These are phyloP conservation scores for Vicia faba DNA, from an alignment of 306 rosid genomes.

Conservation along the genomic window DNA sequence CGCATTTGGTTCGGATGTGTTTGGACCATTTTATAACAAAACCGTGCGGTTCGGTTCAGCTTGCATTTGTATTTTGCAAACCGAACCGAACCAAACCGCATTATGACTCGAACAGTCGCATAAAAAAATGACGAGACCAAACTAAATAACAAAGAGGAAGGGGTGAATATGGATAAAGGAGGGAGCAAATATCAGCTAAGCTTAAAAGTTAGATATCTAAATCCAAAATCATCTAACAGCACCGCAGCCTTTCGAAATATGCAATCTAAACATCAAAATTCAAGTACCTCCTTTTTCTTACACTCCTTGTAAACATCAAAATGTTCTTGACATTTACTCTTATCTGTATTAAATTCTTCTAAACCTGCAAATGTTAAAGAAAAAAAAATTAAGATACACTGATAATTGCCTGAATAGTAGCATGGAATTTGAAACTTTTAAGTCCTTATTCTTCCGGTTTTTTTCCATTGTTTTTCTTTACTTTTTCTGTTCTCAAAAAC, in stretches of 20 bases:
- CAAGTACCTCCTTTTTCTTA: conserved; percentile 87
- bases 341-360: conserved; percentile 66
- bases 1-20: too few species aligned
- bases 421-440: conserved; percentile 3
- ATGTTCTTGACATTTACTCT: conserved; percentile 89
- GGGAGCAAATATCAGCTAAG: neutral
- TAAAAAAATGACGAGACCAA: conserved; percentile 9
- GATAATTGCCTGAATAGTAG: neutral
- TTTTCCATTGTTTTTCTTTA: neutral
- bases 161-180: conserved; percentile 17
- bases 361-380: conserved; percentile 57
- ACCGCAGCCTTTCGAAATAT: conserved; percentile 18
- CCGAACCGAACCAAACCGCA: too few species aligned
- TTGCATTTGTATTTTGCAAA: too few species aligned
- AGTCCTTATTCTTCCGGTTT: neutral
- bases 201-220: neutral
- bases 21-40: too few species aligned
- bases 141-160: conserved; percentile 17
- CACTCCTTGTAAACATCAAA: conserved; percentile 94
- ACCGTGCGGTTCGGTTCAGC: too few species aligned
- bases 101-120: conserved; percentile 13
- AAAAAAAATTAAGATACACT: conserved; percentile 16
- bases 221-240: conserved; percentile 16
- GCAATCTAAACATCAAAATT: conserved; percentile 27
- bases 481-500: neutral